Base-by-base conservation (phyloP, 352 stramenopile genomes). In the Blastocystis sp. region DNA sequence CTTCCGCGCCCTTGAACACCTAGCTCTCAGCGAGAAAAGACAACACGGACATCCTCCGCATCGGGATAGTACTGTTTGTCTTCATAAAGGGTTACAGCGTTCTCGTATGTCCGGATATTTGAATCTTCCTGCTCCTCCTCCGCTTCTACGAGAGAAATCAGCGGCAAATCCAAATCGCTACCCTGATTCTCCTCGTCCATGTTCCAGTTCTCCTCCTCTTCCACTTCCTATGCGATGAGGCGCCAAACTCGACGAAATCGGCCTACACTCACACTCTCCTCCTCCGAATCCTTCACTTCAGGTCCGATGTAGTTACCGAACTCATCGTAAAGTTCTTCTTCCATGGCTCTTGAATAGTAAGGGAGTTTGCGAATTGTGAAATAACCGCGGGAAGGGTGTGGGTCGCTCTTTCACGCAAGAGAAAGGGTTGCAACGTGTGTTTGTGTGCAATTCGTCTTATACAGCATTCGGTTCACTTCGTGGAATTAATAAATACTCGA, bases 301-400 rank as follows among this genome's bases (percentile, higher is more conserved):
- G 96, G 95, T 24, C 97, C 97, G 89, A 99, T 98, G 92, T 99
- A 99, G 92, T 99, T 99, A 84, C 97, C 97, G 90, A 99, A 99
- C 92, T 99, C 97, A 92, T 99, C 97, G 92, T 99, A 99, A 24
- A 98, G 92, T 69, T 94, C 94, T 76, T 98, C 95, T 90, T 98
- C 94, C 94, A 97, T 97, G 28, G 48, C 21, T 34, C 19, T 42
- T 54, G 71, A 38, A 81, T 52, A 63, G 40, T 2, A 48, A 21
- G 28, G 14, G 24, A 64, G 11, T 63, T 52, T 81, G 34, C 45
- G 48, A 66, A 61, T 62, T 64, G 19, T 28, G 24, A 34, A 81
- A n/a, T 34, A 65, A 63, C 1, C 2, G 21, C 28, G 17, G 28
- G 28, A 34, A 34, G 28, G 28, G 0, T 34, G 28, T 34, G 28